Evolutionary conservation across 2,329 filamentous ascomycete species (phyloP), one percentile per base, ranked within the genome.

Genomic region (Pseudonectria foliicola): DNA sequence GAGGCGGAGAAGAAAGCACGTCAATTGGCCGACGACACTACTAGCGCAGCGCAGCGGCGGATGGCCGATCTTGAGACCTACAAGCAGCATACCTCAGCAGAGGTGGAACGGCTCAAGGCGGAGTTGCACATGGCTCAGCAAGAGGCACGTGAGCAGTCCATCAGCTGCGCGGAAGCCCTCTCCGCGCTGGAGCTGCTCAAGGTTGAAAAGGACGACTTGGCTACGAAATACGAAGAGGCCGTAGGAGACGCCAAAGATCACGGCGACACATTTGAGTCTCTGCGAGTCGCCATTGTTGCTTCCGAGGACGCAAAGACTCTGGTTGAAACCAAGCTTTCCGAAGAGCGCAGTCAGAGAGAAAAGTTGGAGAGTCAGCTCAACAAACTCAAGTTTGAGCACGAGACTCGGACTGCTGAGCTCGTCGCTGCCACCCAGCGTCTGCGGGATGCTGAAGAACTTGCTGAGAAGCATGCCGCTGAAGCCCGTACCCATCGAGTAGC

Each of bases 1-100:
- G 80, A 87, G 23, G 78, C 86, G 0, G 93, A 98, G 62, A 86
- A 73, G 54, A 82, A 77, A 41, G 82, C 86, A 5, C 78, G 87
- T 32, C 80, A 87, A 51, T 67, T 95, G 11, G 88, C 92, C 0
- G 92, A 98, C 53, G 90, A 95, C 39, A 93, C 86, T 3, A 74
- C 83, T 5, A 80, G 81, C 47, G 85, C 86, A 16, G 82, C 89
- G 3, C 83, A 95, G 56, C 83, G 80, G 59, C 81, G 90, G 14
- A 81, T 94, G 60, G 68, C 77, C 7, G 88, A 95, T 48, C 70
- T 98, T 2, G 90, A 96, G 55, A 72, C 72, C 28, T 90, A 85
- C 56, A 82, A 85, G 53, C 85, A 95, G 54, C 82, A 83, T 52
- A 88, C 84, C 25, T 81, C 86, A 3, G 77, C 84, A 1, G 90